Percentiles rank a stretch among this genome's conserved stretches.
Evolutionary conservation across 148 eudicot species (phyloP).

Genomic region (Diospyros kaki): DNA sequence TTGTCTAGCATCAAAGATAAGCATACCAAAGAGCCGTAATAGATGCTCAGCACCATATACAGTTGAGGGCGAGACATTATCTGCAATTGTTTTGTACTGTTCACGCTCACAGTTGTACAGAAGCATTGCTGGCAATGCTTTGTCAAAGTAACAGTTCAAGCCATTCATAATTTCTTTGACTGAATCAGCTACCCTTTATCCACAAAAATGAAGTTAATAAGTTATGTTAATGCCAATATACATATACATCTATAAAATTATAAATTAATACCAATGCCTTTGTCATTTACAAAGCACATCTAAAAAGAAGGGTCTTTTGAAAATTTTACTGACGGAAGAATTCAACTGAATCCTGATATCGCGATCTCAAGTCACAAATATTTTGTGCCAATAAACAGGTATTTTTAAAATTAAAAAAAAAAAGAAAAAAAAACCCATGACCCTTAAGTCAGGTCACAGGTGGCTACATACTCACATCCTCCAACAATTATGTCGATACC

Average conservation of each 20-base stretch:
- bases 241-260: neutral
- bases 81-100: slow-evolving; percentile 40
- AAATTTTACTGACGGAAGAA: neutral
- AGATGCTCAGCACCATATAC: slow-evolving; percentile 75
- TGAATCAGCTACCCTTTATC: slow-evolving; percentile 37
- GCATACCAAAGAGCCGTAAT: slow-evolving; percentile 44
- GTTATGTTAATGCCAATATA: neutral
- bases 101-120: slow-evolving; percentile 58
- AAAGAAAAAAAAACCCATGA: too few relatives aligned
- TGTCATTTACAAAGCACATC: too few relatives aligned
- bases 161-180: slow-evolving; percentile 56
- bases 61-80: slow-evolving; percentile 39
- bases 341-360: neutral
- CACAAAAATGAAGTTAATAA: slow-evolving; percentile 9
- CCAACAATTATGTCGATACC: too few relatives aligned
- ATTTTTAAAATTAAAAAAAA: too few relatives aligned
- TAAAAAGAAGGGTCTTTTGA: too few relatives aligned
- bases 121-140: slow-evolving; percentile 55
- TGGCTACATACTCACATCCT: too few relatives aligned
- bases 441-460: too few relatives aligned
- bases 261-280: neutral
- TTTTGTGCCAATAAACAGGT: too few relatives aligned
- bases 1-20: slow-evolving; percentile 2
- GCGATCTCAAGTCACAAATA: too few relatives aligned
- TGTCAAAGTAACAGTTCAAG: slow-evolving; percentile 52